Base-by-base conservation (phyloP, 148 eudicot genomes). In the Amaranthus palmeri region DNA sequence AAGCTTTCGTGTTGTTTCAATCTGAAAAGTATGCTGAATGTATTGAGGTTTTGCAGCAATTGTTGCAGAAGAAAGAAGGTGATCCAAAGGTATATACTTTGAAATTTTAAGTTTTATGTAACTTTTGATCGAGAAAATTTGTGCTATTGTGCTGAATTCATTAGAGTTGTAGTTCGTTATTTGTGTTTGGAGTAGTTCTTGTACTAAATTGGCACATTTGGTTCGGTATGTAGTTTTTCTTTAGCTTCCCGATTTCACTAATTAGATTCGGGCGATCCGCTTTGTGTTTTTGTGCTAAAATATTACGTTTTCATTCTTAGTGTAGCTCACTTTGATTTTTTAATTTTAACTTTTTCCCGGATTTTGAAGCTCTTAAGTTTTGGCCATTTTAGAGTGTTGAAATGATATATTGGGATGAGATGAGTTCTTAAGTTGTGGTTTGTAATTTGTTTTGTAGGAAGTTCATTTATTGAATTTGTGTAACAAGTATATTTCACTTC, bases 1-100 rank as follows among this genome's bases (percentile, higher is more conserved):
- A 93, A 13, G 92, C 98, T 17, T 78, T 80, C 5, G 58, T 70
- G 71, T 80, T 86, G 53, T 93, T 88, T 70, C 90, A 88, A 65
- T 79, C 87, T 40, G 88, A 90, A 57, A 89, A 89, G 88, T 87
- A 74, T 66, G 78, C 65, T 9, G 98, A 93, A n/a, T 90, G 96
- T 68, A 67, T 86, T 49, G 86, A 87, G 69, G 70, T 88, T 46
- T 81, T 93, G 83, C 71, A 78, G 72, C 95, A 86, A 75, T 81
- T 93, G 43, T 77, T 75, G 83, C 89, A 77, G 69, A 83, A 81
- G 70, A 93, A 88, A 76, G 81, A 75, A 11, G 74, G 77, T 43
- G 95, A 86, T 83, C 96, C 87, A 0, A 88, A 91, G 98, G 98
- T 93, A 70, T 71, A 49, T 17, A 25, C 36, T 68, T 4, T 7